A percentile compares a stretch with the other conserved stretches of the same genome.
phyloP scores from a whole-genome alignment of 192 early-diverging fungal genomes.

The Coemansia sp. region DNA sequence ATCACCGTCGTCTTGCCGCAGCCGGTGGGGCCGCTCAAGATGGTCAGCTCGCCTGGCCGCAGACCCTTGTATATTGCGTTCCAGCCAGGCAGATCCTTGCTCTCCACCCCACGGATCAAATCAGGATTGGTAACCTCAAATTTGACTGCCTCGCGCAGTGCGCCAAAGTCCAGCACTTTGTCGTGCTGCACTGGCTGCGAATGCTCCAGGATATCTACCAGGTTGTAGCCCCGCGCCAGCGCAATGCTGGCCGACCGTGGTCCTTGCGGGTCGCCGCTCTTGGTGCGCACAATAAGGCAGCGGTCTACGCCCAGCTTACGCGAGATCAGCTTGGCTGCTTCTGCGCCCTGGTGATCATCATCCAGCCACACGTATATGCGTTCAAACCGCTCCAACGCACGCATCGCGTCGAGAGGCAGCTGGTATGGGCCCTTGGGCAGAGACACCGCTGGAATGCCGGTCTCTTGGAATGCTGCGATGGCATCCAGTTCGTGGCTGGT shows the following conservation, averaged over 20 bases:
- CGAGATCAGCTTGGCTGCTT: constrained; percentile 57
- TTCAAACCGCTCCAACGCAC: constrained; percentile 61
- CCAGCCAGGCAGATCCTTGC: constrained; percentile 60
- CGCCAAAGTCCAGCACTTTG: constrained; percentile 62
- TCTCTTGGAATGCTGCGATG: constrained; percentile 64
- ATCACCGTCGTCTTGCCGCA: constrained; percentile 71
- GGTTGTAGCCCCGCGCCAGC: constrained; percentile 38
- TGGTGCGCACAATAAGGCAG: constrained; percentile 57
- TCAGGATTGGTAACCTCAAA: constrained; percentile 63
- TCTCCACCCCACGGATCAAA: constrained; percentile 62
- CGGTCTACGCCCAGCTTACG: constrained; percentile 65
- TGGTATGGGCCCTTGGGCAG: constrained; percentile 58
- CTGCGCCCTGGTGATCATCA: constrained; percentile 63
- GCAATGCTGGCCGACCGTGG: constrained; percentile 59
- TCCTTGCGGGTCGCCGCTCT: constrained; percentile 39
- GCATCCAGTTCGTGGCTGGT: constrained; percentile 65
- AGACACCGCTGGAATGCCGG: constrained; percentile 60
- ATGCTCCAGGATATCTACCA: constrained; percentile 43
- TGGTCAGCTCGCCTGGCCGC: constrained; percentile 67
- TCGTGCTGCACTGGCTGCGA: constrained; percentile 61
- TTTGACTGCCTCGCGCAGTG: constrained; percentile 61
- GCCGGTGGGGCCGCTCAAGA: constrained; percentile 67
- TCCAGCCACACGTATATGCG: constrained; percentile 68
- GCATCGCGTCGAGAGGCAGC: constrained; percentile 58
- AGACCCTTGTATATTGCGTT: constrained; percentile 65